Conservation (phyloP, 345 rosid species). For the Dimocarpus longan region DNA sequence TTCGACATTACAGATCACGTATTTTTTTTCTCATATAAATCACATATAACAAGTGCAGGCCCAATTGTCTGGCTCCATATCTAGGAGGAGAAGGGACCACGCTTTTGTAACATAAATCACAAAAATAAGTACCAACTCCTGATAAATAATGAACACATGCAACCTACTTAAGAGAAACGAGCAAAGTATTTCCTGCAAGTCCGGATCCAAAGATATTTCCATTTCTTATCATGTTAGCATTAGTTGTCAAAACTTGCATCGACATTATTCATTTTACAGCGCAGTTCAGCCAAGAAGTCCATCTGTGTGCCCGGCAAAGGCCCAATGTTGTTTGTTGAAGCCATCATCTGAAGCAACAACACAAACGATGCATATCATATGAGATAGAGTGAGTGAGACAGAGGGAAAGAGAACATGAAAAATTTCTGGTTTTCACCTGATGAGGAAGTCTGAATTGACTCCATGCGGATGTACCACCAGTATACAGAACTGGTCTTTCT, state of each 20-base stretch:
- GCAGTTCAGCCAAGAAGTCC: constrained; percentile 65
- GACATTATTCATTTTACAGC: constrained; percentile 42
- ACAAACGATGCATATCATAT: constrained; percentile 1
- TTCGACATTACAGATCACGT: neutral
- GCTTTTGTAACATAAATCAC: constrained; percentile 17
- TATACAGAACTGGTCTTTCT: constrained; percentile 65
- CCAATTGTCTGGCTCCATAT: neutral
- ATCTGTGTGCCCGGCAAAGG: constrained; percentile 44
- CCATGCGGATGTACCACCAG: constrained; percentile 52
- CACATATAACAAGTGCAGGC: neutral
- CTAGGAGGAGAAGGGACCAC: neutral
- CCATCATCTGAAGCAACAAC: constrained; percentile 38
- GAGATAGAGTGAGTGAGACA: neutral
- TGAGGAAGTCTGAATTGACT: constrained; percentile 59
- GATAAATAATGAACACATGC: constrained; percentile 22
- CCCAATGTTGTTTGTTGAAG: constrained; percentile 35
- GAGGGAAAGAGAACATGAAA: neutral
- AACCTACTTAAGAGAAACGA: constrained; percentile 18
- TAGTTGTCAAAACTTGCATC: constrained; percentile 33
- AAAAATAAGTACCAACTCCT: constrained; percentile 16
- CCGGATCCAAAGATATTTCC: constrained; percentile 11
- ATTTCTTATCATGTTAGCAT: constrained; percentile 2
- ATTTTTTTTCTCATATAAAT: constrained; percentile 3
- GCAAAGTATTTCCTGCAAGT: constrained; percentile 8
- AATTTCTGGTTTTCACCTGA: constrained; percentile 45